These are phyloP conservation scores for Eucalyptus brandiana DNA, from an alignment of 345 rosid species.

Conservation along the genomic window DNA sequence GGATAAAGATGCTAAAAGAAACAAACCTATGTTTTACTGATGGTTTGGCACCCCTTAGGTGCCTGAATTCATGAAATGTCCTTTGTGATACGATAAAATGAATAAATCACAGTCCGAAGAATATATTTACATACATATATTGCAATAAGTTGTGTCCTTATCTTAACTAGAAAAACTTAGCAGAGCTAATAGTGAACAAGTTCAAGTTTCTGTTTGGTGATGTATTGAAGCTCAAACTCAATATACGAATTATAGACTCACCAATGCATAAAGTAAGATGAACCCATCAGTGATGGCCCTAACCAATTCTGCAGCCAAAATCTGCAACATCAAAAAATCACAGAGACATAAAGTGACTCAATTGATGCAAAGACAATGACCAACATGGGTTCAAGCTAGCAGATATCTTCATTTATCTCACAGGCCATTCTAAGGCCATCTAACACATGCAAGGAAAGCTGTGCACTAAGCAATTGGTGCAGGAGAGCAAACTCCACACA, in stretches of 20 bases:
- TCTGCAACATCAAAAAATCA: slow-evolving; percentile 34
- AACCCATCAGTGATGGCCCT: slow-evolving; percentile 85
- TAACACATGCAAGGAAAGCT: background rate
- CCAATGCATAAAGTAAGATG: slow-evolving; percentile 92
- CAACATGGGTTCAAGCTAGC: background rate
- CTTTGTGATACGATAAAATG: background rate
- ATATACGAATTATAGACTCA: slow-evolving; percentile 8
- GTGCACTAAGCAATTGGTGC: background rate
- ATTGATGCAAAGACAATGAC: background rate
- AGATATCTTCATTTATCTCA: background rate
- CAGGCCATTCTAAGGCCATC: background rate
- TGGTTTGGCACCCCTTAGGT: background rate
- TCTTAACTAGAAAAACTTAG: background rate
- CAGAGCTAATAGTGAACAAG: background rate
- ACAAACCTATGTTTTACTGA: background rate
- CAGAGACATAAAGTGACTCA: background rate
- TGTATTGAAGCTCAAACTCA: background rate
- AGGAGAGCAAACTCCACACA: background rate
- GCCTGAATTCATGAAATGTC: background rate
- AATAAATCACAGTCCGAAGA: background rate
- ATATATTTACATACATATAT: background rate
- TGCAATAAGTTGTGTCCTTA: background rate
- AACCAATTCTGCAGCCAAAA: slow-evolving; percentile 99
- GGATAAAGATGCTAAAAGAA: background rate
- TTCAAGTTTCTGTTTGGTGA: background rate